These are phyloP conservation scores for Calophaca sinica DNA, from an alignment of 306 rosid species.

Conservation along the genomic window DNA sequence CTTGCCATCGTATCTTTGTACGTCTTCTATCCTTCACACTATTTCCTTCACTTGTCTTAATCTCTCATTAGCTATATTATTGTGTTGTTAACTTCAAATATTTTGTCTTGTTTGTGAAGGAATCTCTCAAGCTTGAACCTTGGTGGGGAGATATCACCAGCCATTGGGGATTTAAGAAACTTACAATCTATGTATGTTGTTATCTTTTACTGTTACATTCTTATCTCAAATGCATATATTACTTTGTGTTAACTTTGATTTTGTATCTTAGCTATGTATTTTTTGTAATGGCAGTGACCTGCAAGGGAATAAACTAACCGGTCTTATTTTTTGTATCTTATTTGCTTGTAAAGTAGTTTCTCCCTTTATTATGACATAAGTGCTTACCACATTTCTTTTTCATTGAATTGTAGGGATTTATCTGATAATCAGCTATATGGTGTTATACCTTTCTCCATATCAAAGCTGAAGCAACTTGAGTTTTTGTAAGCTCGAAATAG, in stretches of 20 bases:
- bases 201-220: neutral
- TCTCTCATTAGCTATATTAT: neutral
- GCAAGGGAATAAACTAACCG: conserved; percentile 79
- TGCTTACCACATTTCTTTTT: no score
- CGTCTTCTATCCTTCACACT: conserved; percentile 31
- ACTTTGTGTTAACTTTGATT: neutral
- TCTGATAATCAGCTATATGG: no score
- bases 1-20: conserved; percentile 74
- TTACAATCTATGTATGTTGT: conserved; percentile 69
- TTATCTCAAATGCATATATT: neutral
- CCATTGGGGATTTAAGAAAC: conserved; percentile 74
- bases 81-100: no score
- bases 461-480: no score
- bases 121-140: conserved; percentile 77
- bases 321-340: no score
- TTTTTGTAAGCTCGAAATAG: no score
- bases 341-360: no score
- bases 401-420: no score
- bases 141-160: conserved; percentile 89
- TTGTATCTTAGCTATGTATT: neutral
- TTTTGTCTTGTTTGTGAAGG: conserved; percentile 49
- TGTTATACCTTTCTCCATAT: no score
- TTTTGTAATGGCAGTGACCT: conserved; percentile 59
- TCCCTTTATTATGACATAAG: no score
- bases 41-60: neutral